A percentile compares a stretch with the other conserved stretches of the same genome.
These are phyloP conservation scores for Stenogyne calaminthoides DNA, from an alignment of 305 asterid genomes.

Conservation along the genomic window DNA sequence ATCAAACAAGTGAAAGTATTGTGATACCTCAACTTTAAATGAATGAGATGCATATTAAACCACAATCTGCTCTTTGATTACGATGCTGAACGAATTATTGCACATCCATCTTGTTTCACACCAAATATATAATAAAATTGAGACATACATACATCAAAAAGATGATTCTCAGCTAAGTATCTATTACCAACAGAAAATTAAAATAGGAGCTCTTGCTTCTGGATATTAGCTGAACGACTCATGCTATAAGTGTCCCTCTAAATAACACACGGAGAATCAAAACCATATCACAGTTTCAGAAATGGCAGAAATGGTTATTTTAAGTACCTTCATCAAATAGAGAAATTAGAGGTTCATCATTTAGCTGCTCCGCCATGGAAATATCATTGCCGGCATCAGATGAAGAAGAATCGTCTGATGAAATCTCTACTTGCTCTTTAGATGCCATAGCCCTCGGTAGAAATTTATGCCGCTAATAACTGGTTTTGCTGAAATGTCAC, in stretches of 20 bases:
- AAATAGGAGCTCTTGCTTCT: too few relatives aligned
- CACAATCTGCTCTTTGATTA: neutral
- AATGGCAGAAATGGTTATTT: neutral
- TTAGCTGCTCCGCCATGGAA: slow-evolving; percentile 21
- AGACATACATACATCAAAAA: neutral
- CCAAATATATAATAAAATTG: neutral
- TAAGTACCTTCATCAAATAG: slow-evolving; percentile 50
- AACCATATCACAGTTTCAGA: neutral
- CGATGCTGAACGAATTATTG: too few relatives aligned
- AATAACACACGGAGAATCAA: neutral
- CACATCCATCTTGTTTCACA: slow-evolving; percentile 1
- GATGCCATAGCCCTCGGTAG: neutral
- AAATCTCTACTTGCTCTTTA: slow-evolving; percentile 16
- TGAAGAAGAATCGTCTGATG: slow-evolving; percentile 53
- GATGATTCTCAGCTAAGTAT: neutral
- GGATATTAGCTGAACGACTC: neutral
- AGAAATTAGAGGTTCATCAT: slow-evolving; percentile 35
- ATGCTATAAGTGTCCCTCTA: neutral
- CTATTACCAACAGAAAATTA: neutral
- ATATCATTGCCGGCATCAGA: slow-evolving; percentile 40
- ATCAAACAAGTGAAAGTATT: neutral
- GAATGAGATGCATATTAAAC: neutral
- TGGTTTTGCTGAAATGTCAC: neutral
- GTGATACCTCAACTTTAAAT: neutral
- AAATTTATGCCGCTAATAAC: neutral